Conservation (phyloP, 1,139 yeast genomes). For the Pichia inconspicua region DNA sequence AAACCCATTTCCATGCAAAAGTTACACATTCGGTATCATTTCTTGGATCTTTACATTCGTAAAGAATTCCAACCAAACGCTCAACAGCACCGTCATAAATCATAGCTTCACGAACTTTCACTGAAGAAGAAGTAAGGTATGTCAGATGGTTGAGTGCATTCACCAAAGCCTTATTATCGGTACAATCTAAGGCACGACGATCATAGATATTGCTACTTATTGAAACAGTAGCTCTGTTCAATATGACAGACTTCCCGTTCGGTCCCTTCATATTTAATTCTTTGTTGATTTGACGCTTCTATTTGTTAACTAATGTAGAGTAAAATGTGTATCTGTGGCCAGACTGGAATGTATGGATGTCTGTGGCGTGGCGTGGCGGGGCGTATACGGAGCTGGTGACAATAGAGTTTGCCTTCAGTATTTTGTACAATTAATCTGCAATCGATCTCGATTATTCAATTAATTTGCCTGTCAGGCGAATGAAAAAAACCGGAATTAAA, state of each 20-base stretch:
- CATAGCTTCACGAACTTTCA: conserved; percentile 84
- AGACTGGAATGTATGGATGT: conserved; percentile 2
- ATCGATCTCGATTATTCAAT: too few species aligned
- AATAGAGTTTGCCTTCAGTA: background rate
- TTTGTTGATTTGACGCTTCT: background rate
- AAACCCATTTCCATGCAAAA: conserved; percentile 92
- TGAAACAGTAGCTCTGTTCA: conserved; percentile 84
- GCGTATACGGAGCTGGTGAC: background rate
- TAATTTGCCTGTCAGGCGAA: too few species aligned
- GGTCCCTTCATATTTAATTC: conserved; percentile 77
- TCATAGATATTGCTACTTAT: conserved; percentile 86
- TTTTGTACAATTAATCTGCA: too few species aligned
- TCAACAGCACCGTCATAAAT: conserved; percentile 89
- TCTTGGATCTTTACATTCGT: conserved; percentile 60
- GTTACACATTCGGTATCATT: conserved; percentile 33
- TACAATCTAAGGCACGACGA: conserved; percentile 84
- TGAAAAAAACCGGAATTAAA: background rate
- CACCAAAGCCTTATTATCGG: conserved; percentile 83
- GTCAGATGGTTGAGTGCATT: conserved; percentile 87
- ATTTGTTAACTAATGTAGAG: background rate
- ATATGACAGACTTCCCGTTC: conserved; percentile 68
- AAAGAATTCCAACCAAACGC: conserved; percentile 74
- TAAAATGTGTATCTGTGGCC: background rate
- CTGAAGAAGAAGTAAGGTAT: conserved; percentile 75
- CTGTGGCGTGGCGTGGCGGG: background rate